Percentiles rank a stretch among this genome's conserved stretches.
phyloP scores from a whole-genome alignment of 2,329 filamentous ascomycete species.

The Fusarium sp. region DNA sequence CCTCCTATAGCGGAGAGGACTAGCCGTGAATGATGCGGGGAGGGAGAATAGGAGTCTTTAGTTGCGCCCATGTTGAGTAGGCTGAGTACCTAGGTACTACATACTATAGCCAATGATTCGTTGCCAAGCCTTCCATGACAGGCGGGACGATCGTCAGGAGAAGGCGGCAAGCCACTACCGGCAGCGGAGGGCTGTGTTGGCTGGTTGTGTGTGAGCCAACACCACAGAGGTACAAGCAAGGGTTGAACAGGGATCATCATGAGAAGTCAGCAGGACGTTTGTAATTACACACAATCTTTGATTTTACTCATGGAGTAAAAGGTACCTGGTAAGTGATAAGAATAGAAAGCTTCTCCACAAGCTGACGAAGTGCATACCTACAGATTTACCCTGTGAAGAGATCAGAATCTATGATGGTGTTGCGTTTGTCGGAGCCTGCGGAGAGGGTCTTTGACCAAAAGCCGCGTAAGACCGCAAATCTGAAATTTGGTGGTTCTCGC shows the following conservation, averaged over 20 bases:
- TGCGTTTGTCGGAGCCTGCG: not conserved
- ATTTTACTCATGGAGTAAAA: slow-evolving; percentile 13
- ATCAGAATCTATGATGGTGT: slow-evolving; percentile 11
- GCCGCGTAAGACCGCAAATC: slow-evolving; percentile 26
- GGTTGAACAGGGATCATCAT: slow-evolving; percentile 17
- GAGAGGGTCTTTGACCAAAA: slow-evolving; percentile 20
- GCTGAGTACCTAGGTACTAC: no score
- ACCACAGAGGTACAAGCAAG: slow-evolving; percentile 7
- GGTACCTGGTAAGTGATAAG: not conserved
- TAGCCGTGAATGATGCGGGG: slow-evolving; percentile 3
- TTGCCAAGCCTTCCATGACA: slow-evolving; percentile 33
- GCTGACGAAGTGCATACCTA: not conserved
- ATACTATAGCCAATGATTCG: slow-evolving; percentile 16
- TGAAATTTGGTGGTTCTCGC: slow-evolving; percentile 39
- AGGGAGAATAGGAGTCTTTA: slow-evolving; percentile 13
- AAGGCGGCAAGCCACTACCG: slow-evolving; percentile 33
- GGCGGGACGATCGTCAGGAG: slow-evolving; percentile 40
- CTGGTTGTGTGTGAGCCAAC: slow-evolving; percentile 15
- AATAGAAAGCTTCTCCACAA: slow-evolving; percentile 5
- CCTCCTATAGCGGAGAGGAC: slow-evolving; percentile 37
- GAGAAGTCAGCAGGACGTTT: not conserved
- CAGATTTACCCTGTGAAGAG: not conserved
- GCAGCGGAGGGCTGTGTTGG: slow-evolving; percentile 18
- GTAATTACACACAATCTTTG: not conserved
- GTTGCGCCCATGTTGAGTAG: not conserved